Conservation (phyloP, 768 basidiomycete genomes). For the Suillus lakei region DNA sequence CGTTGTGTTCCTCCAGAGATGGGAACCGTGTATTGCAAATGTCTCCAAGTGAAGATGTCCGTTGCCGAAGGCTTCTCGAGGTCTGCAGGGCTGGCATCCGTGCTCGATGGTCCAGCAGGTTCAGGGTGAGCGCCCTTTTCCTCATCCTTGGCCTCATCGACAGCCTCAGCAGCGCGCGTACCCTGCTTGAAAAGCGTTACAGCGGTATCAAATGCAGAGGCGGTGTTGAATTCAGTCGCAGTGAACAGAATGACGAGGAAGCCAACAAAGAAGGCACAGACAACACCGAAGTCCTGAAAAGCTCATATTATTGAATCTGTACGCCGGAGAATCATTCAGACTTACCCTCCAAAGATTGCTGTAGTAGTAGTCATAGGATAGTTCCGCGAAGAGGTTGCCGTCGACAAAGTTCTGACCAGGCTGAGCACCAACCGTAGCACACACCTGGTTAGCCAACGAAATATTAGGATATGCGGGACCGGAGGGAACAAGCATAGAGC, state of each 20-base stretch:
- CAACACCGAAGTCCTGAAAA: conserved; percentile 66
- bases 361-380: conserved; percentile 48
- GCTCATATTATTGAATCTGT: not conserved
- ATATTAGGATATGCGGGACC: conserved; percentile 66
- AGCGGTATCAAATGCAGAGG: conserved; percentile 37
- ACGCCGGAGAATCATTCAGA: not conserved
- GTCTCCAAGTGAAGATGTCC: conserved; percentile 83
- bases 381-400: conserved; percentile 59
- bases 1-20: conserved; percentile 56
- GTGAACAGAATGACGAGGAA: conserved; percentile 61
- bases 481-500: conserved; percentile 61
- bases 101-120: not conserved
- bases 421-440: conserved; percentile 68
- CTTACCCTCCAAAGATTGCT: conserved; percentile 54
- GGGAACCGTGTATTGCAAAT: conserved; percentile 77
- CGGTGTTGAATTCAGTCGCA: conserved; percentile 60
- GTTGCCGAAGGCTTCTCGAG: conserved; percentile 15
- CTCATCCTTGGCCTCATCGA: conserved; percentile 24
- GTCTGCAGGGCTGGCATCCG: not conserved
- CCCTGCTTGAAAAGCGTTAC: conserved; percentile 74
- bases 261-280: conserved; percentile 62
- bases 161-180: conserved; percentile 26
- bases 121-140: conserved; percentile 14
- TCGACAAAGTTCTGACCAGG: conserved; percentile 62
- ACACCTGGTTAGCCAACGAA: conserved; percentile 72